Base-by-base conservation (phyloP, 306 rosid genomes). In the Parietaria judaica region DNA sequence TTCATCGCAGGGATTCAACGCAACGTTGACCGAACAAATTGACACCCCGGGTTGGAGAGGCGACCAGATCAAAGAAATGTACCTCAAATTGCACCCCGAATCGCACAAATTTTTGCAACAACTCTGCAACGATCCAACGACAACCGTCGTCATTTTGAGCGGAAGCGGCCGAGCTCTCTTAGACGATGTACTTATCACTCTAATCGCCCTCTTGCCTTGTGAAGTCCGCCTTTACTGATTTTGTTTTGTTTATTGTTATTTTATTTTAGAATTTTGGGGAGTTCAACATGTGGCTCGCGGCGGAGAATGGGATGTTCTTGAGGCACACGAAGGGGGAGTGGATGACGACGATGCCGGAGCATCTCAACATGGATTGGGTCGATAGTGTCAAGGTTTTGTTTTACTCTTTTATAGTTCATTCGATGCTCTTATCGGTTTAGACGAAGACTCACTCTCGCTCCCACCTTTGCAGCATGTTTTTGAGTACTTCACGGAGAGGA, bases 301-400 rank as follows among this genome's bases (percentile, higher is more conserved):
- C 98, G 12, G 98, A 91, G 79, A 88, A 91, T 68, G 98, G 96
- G 66, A 91, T 91, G 98, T 91, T 91, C 68, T 62, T 91, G 63
- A 80, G 87, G 51, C 73, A 61, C 61, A 78, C 98, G 12, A 76
- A 67, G 67, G 96, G 96, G 47, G 84, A 77, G 36, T 91, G 98
- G 98, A 87, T 91, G 98, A 87, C 98, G 58, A 91, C 98, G 51
- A 91, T 91, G 98, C 98, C 96, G 3, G 98, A 91, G 63, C 96
- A 85, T 66, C 70, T 85, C 74, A 91, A 83, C 74, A 87, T 87
- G 98, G 98, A 91, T 60, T 91, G 98, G 98, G 81, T 83, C 50
- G 95, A 85, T 48, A 91, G 96, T 17, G 84, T 91, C 72, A 78
- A 85, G 95, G 98, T 87, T 66, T 65, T 50, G 31, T 23, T 23